Percentiles rank a stretch among this genome's conserved stretches.
These are phyloP conservation scores for Quercus phellos DNA, from an alignment of 331 rosid genomes.

Conservation along the genomic window DNA sequence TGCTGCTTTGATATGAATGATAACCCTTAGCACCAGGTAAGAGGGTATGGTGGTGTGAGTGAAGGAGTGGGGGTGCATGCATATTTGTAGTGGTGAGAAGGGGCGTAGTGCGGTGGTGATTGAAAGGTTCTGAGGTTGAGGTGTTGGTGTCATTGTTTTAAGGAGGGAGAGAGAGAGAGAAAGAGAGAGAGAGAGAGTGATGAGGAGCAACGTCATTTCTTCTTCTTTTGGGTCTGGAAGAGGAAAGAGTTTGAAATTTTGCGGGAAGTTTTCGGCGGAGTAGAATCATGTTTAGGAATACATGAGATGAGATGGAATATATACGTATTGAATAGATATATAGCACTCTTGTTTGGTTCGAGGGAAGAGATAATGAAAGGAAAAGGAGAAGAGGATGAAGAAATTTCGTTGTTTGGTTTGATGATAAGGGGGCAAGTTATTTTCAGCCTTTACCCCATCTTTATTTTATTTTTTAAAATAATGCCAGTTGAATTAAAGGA, in stretches of 20 bases:
- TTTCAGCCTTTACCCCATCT: too few species aligned
- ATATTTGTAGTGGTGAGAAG: conserved; percentile 21
- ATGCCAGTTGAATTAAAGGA: too few species aligned
- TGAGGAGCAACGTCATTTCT: conserved; percentile 48
- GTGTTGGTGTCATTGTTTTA: conserved; percentile 39
- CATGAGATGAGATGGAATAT: too few species aligned
- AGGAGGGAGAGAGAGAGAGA: conserved; percentile 13
- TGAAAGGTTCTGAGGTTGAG: conserved; percentile 41
- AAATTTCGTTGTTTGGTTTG: too few species aligned
- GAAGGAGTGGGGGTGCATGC: conserved; percentile 12
- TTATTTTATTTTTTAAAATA: too few species aligned
- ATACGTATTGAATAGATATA: too few species aligned
- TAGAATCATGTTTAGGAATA: background rate
- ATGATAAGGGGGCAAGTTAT: too few species aligned
- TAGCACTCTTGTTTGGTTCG: too few species aligned
- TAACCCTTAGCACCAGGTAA: conserved; percentile 16
- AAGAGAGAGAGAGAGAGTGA: conserved; percentile 23
- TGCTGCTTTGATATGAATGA: background rate
- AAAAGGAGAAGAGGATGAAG: too few species aligned
- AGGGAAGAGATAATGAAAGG: too few species aligned
- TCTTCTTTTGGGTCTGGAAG: background rate
- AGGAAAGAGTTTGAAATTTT: conserved; percentile 41
- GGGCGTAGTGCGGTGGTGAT: conserved; percentile 33
- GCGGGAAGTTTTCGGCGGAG: conserved; percentile 64
- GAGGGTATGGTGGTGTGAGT: background rate